A percentile compares a stretch with the other conserved stretches of the same genome.
These are phyloP conservation scores for Arabis hirsuta DNA, from an alignment of 345 rosid genomes.

Conservation along the genomic window DNA sequence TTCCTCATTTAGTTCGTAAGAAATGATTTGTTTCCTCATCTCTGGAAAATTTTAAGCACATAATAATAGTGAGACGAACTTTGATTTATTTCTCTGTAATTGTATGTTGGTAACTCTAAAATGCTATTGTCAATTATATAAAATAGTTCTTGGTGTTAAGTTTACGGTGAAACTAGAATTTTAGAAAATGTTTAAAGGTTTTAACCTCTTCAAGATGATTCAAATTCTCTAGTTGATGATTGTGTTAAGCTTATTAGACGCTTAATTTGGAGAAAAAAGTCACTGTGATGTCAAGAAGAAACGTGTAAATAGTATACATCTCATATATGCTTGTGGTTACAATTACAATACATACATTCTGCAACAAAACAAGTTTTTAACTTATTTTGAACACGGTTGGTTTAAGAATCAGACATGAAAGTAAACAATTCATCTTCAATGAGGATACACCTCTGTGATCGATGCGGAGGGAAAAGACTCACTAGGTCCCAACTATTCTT, in stretches of 20 bases:
- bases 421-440: slow-evolving; percentile 29
- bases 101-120: neutral
- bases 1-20: slow-evolving; percentile 28
- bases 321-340: slow-evolving; percentile 17
- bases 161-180: too few species aligned
- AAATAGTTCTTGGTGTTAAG: neutral
- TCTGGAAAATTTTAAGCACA: neutral
- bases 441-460: slow-evolving; percentile 54
- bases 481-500: slow-evolving; percentile 66
- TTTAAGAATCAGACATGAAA: slow-evolving; percentile 1
- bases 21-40: slow-evolving; percentile 1
- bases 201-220: neutral
- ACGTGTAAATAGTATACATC: slow-evolving; percentile 1
- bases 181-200: too few species aligned
- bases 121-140: neutral
- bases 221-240: neutral
- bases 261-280: too few species aligned
- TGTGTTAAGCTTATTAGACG: too few species aligned
- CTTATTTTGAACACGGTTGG: neutral
- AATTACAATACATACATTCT: slow-evolving; percentile 12
- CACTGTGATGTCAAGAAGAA: too few species aligned
- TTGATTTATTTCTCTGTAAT: slow-evolving; percentile 4
- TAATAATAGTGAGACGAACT: neutral
- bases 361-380: neutral
- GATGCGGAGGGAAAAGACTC: slow-evolving; percentile 40